phyloP scores from a whole-genome alignment of 495 filamentous ascomycete species.

The Choiromyces venosus region DNA sequence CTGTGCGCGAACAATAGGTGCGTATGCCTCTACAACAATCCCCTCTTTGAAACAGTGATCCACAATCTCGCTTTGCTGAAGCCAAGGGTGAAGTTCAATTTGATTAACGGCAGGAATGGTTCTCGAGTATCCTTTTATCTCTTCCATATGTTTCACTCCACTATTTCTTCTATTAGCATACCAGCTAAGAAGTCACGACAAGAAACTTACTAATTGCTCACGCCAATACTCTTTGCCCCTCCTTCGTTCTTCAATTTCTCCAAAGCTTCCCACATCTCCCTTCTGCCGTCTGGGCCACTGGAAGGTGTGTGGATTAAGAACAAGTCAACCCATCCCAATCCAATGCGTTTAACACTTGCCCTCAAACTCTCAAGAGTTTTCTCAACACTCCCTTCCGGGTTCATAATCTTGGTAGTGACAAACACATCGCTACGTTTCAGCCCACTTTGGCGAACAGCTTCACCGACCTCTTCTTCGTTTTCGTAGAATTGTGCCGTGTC shows the following conservation, averaged over 20 bases:
- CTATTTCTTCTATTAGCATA: conserved; percentile 50
- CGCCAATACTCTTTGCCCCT: conserved; percentile 58
- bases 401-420: conserved; percentile 63
- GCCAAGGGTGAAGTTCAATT: conserved; percentile 88
- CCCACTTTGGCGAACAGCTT: conserved; percentile 53
- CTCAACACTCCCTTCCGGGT: conserved; percentile 53
- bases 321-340: conserved; percentile 61
- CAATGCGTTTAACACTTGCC: conserved; percentile 60
- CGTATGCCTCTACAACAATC: conserved; percentile 66
- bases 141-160: conserved; percentile 62
- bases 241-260: conserved; percentile 57
- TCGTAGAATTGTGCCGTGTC: conserved; percentile 67
- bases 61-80: conserved; percentile 67
- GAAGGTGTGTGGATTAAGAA: conserved; percentile 63
- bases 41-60: conserved; percentile 65
- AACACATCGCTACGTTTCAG: conserved; percentile 57
- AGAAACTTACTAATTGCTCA: conserved; percentile 63
- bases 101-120: conserved; percentile 67
- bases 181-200: conserved; percentile 42
- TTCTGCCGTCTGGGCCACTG: conserved; percentile 51
- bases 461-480: conserved; percentile 63
- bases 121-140: conserved; percentile 59
- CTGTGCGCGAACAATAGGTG: conserved; percentile 36
- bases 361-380: conserved; percentile 55
- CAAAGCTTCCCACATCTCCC: conserved; percentile 61